These are phyloP conservation scores for Leccinellum luteum DNA, from an alignment of 768 basidiomycete genomes.

Conservation along the genomic window DNA sequence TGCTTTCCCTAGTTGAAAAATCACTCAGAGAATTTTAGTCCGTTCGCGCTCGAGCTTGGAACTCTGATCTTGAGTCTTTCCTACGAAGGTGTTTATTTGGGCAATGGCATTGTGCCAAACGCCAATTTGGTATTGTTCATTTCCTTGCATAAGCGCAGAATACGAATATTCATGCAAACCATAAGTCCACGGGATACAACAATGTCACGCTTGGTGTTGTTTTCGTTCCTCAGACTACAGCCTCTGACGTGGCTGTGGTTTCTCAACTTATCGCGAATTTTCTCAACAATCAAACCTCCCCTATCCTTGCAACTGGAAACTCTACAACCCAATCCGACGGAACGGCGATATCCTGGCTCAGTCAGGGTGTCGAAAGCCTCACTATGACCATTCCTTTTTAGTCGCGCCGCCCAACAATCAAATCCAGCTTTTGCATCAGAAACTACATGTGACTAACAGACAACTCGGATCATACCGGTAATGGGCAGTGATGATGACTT, in stretches of 20 bases:
- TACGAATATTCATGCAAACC: conserved; percentile 1
- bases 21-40: conserved; percentile 37
- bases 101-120: conserved; percentile 50
- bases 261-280: conserved; percentile 69
- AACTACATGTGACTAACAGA: too few relatives aligned
- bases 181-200: conserved; percentile 52
- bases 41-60: conserved; percentile 65
- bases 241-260: conserved; percentile 44
- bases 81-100: conserved; percentile 56
- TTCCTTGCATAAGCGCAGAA: background rate
- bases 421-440: conserved; percentile 52
- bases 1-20: background rate
- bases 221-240: conserved; percentile 50
- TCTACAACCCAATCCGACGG: conserved; percentile 60
- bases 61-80: conserved; percentile 60
- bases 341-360: conserved; percentile 63
- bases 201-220: conserved; percentile 56
- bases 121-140: conserved; percentile 45
- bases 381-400: conserved; percentile 60
- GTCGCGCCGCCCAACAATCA: conserved; percentile 50
- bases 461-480: too few relatives aligned
- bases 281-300: conserved; percentile 58
- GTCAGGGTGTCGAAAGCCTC: conserved; percentile 55
- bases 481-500: background rate
- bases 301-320: conserved; percentile 56